Conservation (phyloP, 345 rosid genomes). For the Citrus unshiu region DNA sequence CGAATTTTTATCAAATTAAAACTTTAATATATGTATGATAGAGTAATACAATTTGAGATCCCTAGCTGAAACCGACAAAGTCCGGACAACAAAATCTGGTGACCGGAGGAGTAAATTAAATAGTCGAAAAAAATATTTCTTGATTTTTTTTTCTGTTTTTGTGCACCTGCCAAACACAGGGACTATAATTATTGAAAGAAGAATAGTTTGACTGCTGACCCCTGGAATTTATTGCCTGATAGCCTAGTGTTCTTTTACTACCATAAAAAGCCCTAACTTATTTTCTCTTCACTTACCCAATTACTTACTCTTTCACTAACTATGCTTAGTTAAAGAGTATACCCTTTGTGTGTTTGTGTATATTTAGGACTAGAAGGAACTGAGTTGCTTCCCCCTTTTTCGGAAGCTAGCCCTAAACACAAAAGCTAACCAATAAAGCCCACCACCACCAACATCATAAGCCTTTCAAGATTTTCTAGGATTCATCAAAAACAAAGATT, state of each 20-base stretch:
- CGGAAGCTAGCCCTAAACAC: constrained; percentile 7
- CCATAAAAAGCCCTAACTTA: constrained; percentile 22
- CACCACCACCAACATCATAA: constrained; percentile 20
- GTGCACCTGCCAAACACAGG: no score
- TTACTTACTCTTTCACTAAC: not conserved
- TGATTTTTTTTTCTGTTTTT: no score
- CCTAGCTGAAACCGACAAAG: no score
- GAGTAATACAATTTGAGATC: no score
- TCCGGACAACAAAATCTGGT: no score
- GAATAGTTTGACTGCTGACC: not conserved
- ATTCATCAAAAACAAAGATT: constrained; percentile 18
- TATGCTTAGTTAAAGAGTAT: no score
- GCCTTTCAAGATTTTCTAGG: constrained; percentile 37
- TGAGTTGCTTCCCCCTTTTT: constrained; percentile 24
- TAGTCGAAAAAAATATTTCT: no score
- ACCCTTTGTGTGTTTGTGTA: not conserved
- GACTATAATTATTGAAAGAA: not conserved
- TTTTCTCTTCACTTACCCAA: not conserved
- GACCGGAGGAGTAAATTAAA: no score
- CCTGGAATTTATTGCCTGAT: not conserved
- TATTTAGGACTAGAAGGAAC: constrained; percentile 1
- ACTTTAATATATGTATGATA: no score
- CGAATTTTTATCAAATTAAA: no score
- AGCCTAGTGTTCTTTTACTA: not conserved
- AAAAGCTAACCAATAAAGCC: constrained; percentile 9